phyloP scores from a whole-genome alignment of 2,329 filamentous ascomycete genomes.

The Gaeumannomyces sp. region DNA sequence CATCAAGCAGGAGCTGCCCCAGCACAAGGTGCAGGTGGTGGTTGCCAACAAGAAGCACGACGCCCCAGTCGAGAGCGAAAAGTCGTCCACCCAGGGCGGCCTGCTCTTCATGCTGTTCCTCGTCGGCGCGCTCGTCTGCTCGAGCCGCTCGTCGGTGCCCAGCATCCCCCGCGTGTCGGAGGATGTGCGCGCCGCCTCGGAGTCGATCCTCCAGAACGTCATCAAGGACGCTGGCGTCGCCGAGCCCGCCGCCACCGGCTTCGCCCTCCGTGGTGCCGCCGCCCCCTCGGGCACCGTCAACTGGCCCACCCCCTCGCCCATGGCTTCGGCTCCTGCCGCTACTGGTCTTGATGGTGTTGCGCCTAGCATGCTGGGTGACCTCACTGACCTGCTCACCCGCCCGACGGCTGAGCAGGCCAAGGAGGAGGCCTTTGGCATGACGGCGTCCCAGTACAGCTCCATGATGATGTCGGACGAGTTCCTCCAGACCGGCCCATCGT shows the following conservation, averaged over 20 bases:
- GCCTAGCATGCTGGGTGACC: constrained; percentile 57
- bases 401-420: constrained; percentile 80
- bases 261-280: constrained; percentile 34
- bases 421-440: constrained; percentile 82
- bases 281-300: constrained; percentile 42
- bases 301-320: constrained; percentile 38
- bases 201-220: constrained; percentile 71
- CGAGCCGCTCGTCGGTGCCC: constrained; percentile 64
- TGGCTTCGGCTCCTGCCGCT: constrained; percentile 27
- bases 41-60: constrained; percentile 52
- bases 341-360: constrained; percentile 42
- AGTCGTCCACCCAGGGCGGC: constrained; percentile 68
- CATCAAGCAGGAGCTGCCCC: constrained; percentile 56
- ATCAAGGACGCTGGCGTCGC: constrained; percentile 71
- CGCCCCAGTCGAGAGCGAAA: constrained; percentile 46
- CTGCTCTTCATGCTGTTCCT: constrained; percentile 93
- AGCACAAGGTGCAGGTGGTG: constrained; percentile 45
- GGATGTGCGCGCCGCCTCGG: constrained; percentile 72
- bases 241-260: constrained; percentile 36
- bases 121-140: constrained; percentile 91
- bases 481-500: constrained; percentile 43
- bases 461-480: constrained; percentile 75
- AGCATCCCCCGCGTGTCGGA: constrained; percentile 73
- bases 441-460: constrained; percentile 81
- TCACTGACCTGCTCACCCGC: constrained; percentile 63